Conservation (phyloP, 805 yeast genomes). For the Candida railenensis region DNA sequence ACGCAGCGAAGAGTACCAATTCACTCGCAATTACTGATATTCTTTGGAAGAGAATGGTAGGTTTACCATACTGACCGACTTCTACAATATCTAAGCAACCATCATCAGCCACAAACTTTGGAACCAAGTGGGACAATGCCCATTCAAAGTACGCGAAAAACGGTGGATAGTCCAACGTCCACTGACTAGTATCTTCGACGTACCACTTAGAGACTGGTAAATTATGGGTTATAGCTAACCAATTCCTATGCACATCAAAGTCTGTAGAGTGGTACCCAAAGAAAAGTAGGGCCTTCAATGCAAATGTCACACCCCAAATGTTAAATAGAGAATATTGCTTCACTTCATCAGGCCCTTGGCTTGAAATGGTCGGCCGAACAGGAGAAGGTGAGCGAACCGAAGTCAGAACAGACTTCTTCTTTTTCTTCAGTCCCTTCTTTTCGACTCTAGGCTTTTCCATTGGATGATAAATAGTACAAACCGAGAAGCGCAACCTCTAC, state of each 20-base stretch:
- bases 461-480: too few species aligned
- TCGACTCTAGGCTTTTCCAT: neutral
- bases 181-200: conserved; percentile 69
- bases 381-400: neutral
- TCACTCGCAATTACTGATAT: conserved; percentile 79
- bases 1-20: conserved; percentile 60
- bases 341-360: neutral
- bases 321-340: conserved; percentile 26
- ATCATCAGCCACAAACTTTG: conserved; percentile 58
- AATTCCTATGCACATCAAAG: conserved; percentile 95
- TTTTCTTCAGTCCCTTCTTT: conserved; percentile 3
- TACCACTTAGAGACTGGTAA: conserved; percentile 85
- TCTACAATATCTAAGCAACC: conserved; percentile 74
- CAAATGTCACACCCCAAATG: conserved; percentile 35
- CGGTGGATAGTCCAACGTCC: conserved; percentile 98
- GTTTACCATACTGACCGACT: conserved; percentile 67
- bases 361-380: neutral
- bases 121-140: conserved; percentile 70
- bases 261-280: conserved; percentile 90
- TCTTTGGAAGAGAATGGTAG: conserved; percentile 84
- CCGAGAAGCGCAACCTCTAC: too few species aligned
- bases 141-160: conserved; percentile 96
- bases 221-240: conserved; percentile 86
- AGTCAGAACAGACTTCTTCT: neutral
- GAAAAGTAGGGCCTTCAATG: conserved; percentile 32